These are phyloP conservation scores for Phoma sp. DNA, from an alignment of 2,329 filamentous ascomycete species.

Conservation along the genomic window DNA sequence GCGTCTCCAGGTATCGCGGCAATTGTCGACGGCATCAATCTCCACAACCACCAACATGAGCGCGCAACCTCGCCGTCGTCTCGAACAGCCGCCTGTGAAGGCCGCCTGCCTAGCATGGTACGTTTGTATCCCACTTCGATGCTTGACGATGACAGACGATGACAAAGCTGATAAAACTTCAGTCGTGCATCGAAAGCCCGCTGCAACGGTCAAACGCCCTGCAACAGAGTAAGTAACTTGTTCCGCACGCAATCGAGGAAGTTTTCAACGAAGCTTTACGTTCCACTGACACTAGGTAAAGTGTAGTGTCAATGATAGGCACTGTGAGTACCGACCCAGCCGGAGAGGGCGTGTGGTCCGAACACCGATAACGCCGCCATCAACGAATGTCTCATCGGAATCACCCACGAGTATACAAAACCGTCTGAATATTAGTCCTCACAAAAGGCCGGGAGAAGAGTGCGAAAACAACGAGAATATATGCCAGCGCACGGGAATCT, in stretches of 20 bases:
- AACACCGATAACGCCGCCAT: slow-evolving; percentile 6
- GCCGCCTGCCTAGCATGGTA: slow-evolving; percentile 17
- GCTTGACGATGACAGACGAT: neutral
- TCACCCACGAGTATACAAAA: slow-evolving; percentile 2
- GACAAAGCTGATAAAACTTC: neutral
- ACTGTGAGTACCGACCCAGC: slow-evolving; percentile 8
- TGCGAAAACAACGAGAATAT: neutral
- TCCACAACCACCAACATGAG: neutral
- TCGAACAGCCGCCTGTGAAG: slow-evolving; percentile 11
- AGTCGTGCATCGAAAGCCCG: slow-evolving; percentile 17
- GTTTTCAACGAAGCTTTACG: too few species aligned
- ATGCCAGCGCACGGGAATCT: neutral
- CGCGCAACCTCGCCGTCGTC: slow-evolving; percentile 7
- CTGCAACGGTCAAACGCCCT: slow-evolving; percentile 11
- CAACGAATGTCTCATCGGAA: neutral
- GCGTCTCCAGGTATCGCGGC: too few species aligned
- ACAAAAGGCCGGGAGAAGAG: neutral
- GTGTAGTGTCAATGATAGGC: slow-evolving; percentile 3
- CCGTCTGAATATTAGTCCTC: neutral
- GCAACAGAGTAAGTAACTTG: slow-evolving; percentile 3
- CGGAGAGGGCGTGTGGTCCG: slow-evolving; percentile 7
- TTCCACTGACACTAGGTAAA: neutral
- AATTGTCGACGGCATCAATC: neutral
- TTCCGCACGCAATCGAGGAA: too few species aligned
- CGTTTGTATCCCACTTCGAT: neutral